These are phyloP conservation scores for Aegilops sharonensis DNA, from an alignment of 176 grass and related monocot species.

Conservation along the genomic window DNA sequence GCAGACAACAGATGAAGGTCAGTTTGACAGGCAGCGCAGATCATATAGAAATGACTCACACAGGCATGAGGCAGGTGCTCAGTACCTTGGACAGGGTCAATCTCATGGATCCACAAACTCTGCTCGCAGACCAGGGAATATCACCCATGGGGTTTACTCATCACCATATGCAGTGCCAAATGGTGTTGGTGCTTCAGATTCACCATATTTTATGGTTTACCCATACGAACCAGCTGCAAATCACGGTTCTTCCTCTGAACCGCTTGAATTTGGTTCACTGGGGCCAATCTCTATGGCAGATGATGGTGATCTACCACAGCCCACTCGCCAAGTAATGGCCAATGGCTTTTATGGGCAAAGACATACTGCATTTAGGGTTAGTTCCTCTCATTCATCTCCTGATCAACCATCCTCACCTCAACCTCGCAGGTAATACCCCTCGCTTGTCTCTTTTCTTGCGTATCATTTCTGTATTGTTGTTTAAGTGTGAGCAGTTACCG, in stretches of 20 bases:
- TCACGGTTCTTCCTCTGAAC: conserved; percentile 44
- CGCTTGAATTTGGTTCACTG: conserved; percentile 70
- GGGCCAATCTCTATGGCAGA: conserved; percentile 40
- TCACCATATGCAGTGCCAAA: conserved; percentile 45
- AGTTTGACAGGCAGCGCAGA: conserved; percentile 61
- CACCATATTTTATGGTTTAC: conserved; percentile 58
- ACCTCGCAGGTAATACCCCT: conserved; percentile 43
- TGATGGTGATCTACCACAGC: conserved; percentile 37
- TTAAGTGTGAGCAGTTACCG: neutral
- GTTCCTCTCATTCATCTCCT: conserved; percentile 68
- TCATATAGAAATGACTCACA: conserved; percentile 69
- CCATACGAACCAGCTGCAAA: conserved; percentile 47
- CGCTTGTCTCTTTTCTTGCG: conserved; percentile 20
- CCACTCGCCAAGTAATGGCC: conserved; percentile 32
- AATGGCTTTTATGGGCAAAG: conserved; percentile 57
- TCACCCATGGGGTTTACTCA: conserved; percentile 51
- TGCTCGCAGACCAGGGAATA: conserved; percentile 39
- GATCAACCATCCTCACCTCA: conserved; percentile 78
- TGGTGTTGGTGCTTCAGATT: conserved; percentile 28
- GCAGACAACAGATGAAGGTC: conserved; percentile 40
- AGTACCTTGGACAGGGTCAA: conserved; percentile 39
- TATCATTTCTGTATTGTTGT: conserved; percentile 4
- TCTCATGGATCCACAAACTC: conserved; percentile 49
- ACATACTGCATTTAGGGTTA: conserved; percentile 42
- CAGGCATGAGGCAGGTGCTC: conserved; percentile 48